Conservation (phyloP, 805 yeast species). For the Kuraishia ogatae region DNA sequence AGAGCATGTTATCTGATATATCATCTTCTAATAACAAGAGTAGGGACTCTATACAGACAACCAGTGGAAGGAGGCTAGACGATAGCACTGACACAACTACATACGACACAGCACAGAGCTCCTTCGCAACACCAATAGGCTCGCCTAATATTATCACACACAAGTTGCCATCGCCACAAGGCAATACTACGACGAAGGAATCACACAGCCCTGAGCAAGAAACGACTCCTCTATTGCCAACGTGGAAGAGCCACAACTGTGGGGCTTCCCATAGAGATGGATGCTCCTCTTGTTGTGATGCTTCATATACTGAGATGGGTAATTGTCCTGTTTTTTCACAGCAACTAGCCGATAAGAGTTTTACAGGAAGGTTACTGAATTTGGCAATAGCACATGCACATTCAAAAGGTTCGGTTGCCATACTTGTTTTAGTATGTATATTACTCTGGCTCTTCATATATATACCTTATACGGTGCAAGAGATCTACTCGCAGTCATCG, state of each 20-base stretch:
- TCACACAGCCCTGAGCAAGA: neutral
- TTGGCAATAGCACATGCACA: neutral
- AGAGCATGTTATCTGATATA: neutral
- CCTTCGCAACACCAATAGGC: neutral
- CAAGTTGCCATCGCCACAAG: neutral
- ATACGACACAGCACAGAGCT: neutral
- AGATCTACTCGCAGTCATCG: neutral
- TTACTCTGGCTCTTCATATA: neutral
- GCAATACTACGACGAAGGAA: neutral
- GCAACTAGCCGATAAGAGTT: neutral
- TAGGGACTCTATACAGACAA: neutral
- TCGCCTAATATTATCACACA: neutral
- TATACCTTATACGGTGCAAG: neutral
- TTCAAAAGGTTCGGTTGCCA: neutral
- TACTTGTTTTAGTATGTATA: neutral
- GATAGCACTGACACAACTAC: neutral
- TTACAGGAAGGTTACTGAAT: neutral
- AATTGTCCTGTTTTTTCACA: neutral
- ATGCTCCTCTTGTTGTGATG: neutral
- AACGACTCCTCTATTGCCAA: neutral
- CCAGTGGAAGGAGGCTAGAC: neutral
- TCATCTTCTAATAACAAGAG: neutral
- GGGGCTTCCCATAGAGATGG: neutral
- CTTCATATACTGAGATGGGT: neutral
- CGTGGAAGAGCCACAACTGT: neutral